Percentiles rank a stretch among this genome's conserved stretches.
Evolutionary conservation across 1,284 basidiomycete species (phyloP).

Genomic region (Trametes hirsuta): DNA sequence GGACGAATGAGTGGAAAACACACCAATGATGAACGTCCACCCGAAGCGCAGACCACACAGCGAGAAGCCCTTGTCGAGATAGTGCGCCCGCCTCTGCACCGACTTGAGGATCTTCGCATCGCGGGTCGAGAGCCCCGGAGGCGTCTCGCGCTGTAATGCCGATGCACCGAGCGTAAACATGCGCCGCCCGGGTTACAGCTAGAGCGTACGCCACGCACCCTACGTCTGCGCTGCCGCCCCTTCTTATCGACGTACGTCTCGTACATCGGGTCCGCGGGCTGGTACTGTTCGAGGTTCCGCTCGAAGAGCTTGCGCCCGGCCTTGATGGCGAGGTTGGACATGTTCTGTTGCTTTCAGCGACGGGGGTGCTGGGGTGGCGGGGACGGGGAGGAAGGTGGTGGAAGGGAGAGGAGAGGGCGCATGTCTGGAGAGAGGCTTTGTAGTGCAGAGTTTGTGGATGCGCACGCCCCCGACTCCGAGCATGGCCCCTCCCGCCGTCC

Average conservation of each 20-base stretch:
- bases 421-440: background rate
- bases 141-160: conserved; percentile 61
- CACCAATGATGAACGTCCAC: conserved; percentile 80
- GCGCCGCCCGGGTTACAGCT: background rate
- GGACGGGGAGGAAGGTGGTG: background rate
- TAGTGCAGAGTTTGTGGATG: conserved; percentile 3
- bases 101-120: conserved; percentile 80
- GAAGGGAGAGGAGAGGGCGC: background rate
- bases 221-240: conserved; percentile 70
- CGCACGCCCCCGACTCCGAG: background rate
- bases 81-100: conserved; percentile 82
- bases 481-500: background rate
- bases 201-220: conserved; percentile 49
- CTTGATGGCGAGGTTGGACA: conserved; percentile 45
- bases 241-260: conserved; percentile 69
- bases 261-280: conserved; percentile 80
- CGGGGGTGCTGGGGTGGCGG: background rate
- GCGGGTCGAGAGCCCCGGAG: conserved; percentile 77
- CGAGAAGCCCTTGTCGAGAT: conserved; percentile 89
- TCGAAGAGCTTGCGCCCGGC: conserved; percentile 64
- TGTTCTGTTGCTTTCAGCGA: conserved; percentile 38
- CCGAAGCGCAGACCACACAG: conserved; percentile 88
- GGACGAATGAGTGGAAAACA: conserved; percentile 15
- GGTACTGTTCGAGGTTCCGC: conserved; percentile 64
- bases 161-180: background rate